These are phyloP conservation scores for Eruca vesicaria DNA, from an alignment of 441 rosid species.

Conservation along the genomic window DNA sequence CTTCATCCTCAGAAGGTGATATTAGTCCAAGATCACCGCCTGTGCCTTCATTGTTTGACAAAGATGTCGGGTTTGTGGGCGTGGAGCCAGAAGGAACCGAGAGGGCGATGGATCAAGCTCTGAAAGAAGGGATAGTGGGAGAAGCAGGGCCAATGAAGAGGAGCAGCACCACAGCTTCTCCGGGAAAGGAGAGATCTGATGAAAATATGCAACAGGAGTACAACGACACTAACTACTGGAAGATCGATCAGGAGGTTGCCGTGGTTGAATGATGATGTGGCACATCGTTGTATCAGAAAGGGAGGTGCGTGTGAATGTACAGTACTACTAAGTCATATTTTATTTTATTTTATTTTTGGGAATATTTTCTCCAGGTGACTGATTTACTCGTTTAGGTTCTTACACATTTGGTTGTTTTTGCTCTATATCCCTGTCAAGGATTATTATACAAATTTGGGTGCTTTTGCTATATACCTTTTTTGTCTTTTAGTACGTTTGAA, in stretches of 20 bases:
- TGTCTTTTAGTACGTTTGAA: constrained; percentile 14
- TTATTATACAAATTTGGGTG: constrained; percentile 12
- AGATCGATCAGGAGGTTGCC: constrained; percentile 84
- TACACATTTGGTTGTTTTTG: constrained; percentile 23
- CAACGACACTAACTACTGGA: constrained; percentile 93
- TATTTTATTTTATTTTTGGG: neutral
- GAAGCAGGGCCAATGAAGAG: constrained; percentile 90
- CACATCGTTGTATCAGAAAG: neutral
- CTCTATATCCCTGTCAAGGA: constrained; percentile 19
- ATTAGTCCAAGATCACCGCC: constrained; percentile 50
- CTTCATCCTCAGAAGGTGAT: constrained; percentile 47
- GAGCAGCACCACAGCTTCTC: constrained; percentile 40
- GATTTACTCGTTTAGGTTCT: constrained; percentile 26
- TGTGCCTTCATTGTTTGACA: constrained; percentile 71
- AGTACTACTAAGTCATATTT: constrained; percentile 30
- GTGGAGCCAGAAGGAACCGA: constrained; percentile 89
- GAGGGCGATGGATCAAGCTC: constrained; percentile 93
- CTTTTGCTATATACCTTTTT: neutral
- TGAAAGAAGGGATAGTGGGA: constrained; percentile 93
- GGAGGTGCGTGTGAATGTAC: constrained; percentile 33
- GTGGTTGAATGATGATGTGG: constrained; percentile 44
- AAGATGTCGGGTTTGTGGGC: constrained; percentile 94
- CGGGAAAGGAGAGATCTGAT: constrained; percentile 56
- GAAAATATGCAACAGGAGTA: constrained; percentile 74
- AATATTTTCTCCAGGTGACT: constrained; percentile 14